Percentiles rank a stretch among this genome's conserved stretches.
Conservation (phyloP, 1,284 basidiomycete genomes). For the Amylostereum chailletii region DNA sequence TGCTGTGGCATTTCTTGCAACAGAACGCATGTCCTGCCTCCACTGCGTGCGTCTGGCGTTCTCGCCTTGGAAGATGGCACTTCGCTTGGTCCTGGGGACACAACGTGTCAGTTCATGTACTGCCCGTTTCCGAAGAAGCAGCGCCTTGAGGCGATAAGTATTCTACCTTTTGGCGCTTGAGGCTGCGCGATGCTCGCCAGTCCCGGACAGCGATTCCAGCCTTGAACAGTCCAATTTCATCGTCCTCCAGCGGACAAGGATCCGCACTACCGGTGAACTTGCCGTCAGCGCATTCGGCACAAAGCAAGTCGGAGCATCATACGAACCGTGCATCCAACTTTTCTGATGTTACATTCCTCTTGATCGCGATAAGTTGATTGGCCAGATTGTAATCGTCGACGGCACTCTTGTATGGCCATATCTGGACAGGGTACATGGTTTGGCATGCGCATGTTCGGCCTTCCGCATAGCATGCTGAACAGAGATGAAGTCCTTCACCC, state of each 20-base stretch:
- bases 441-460: conserved; percentile 57
- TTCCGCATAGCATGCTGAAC: conserved; percentile 65
- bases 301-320: background rate
- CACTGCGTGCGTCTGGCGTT: background rate
- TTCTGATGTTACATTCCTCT: no score
- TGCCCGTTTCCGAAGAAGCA: no score
- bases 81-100: background rate
- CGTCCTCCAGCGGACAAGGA: conserved; percentile 6
- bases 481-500: conserved; percentile 45
- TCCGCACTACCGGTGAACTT: background rate
- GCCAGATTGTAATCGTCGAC: conserved; percentile 32
- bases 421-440: conserved; percentile 50
- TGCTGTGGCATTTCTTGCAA: conserved; percentile 44
- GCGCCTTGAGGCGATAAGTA: no score
- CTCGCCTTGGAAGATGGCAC: background rate
- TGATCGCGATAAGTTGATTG: no score
- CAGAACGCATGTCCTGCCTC: conserved; percentile 2
- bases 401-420: conserved; percentile 31
- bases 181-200: conserved; percentile 9
- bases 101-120: no score
- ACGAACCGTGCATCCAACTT: background rate
- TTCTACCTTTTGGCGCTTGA: no score
- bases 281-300: background rate
- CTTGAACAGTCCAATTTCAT: conserved; percentile 20
- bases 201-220: conserved; percentile 26